Evolutionary conservation across 2,329 filamentous ascomycete genomes (phyloP), one percentile per base, ranked within the genome.

Genomic region (Fusarium torulosum): DNA sequence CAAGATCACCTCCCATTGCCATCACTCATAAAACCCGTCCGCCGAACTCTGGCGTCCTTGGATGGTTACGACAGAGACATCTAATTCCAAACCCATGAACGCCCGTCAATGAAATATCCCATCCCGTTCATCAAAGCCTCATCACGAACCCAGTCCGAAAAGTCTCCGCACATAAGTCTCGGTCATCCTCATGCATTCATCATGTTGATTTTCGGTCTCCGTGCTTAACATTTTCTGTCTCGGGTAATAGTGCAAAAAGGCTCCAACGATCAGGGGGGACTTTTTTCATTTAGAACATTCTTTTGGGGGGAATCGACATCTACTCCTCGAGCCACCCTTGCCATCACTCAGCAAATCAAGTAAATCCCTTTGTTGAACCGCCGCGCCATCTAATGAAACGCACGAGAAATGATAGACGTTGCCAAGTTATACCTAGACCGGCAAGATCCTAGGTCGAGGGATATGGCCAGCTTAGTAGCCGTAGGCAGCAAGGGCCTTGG

Each of bases 401-500:
- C 81, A 79, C 80, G 80, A 83, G 79, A 82, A 82, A 80, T 76
- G 74, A 76, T 75, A 79, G 78, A 80, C 80, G 78, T 77, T 78
- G 76, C 76, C 75, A 78, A 78, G 74, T 67, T 74, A 67, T 75
- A 74, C 73, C 74, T 67, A 69, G 72, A 75, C 72, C 59, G 49
- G 66, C 60, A 66, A 69, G 59, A 72, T 66, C 63, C 67, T 45
- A 67, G 66, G 73, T 75, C 72, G 53, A 71, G 72, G 74, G 71
- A 69, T 59, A 66, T 76, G 74, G 72, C 73, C 52, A 74, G 59
- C 72, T 82, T 97, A 98, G 90, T 97, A 97, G 83, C 94, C 95
- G 85, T 88, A 93, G 79, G 90, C 85, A 85, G 92, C 92, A 81
- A 98, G 91, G 84, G 96, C 90, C 87, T 91, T 87, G 84, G 90